Conservation (phyloP, 805 yeast species). For the Lachancea waltii region DNA sequence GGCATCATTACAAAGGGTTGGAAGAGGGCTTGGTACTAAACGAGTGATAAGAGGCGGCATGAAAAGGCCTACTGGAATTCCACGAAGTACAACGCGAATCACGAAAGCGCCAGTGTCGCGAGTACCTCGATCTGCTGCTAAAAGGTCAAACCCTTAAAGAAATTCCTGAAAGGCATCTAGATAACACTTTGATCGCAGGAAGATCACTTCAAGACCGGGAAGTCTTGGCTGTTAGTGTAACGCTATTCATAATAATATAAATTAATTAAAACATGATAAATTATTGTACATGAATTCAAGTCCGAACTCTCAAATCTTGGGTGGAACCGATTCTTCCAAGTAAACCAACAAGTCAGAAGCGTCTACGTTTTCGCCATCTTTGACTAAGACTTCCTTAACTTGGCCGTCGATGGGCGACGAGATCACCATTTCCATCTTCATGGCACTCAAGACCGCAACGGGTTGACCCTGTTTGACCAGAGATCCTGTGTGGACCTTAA, state of each 20-base stretch:
- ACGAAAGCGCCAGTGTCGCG: slow-evolving; percentile 21
- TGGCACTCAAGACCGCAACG: slow-evolving; percentile 86
- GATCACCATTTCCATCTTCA: slow-evolving; percentile 99
- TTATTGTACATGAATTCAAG: not conserved
- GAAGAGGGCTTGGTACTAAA: slow-evolving; percentile 2
- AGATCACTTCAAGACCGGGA: not conserved
- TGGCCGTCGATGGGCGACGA: slow-evolving; percentile 86
- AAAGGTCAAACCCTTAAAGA: not conserved
- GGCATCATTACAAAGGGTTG: not conserved
- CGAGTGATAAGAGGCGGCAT: slow-evolving; percentile 9
- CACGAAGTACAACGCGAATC: slow-evolving; percentile 19
- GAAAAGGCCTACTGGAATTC: slow-evolving; percentile 18
- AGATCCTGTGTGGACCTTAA: slow-evolving; percentile 80
- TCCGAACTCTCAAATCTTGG: slow-evolving; percentile 2
- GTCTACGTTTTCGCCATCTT: slow-evolving; percentile 93
- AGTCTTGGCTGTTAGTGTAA: not conserved
- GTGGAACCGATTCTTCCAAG: slow-evolving; percentile 33
- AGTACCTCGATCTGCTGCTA: not conserved
- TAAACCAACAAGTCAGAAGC: slow-evolving; percentile 81
- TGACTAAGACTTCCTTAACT: slow-evolving; percentile 67
- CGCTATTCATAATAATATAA: not conserved
- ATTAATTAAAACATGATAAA: too few species aligned
- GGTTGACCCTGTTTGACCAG: slow-evolving; percentile 96
- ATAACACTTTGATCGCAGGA: too few species aligned
- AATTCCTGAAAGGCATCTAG: not conserved